Evolutionary conservation across 1,284 basidiomycete species (phyloP).

Genomic region (Ceratobasidium theobromae): DNA sequence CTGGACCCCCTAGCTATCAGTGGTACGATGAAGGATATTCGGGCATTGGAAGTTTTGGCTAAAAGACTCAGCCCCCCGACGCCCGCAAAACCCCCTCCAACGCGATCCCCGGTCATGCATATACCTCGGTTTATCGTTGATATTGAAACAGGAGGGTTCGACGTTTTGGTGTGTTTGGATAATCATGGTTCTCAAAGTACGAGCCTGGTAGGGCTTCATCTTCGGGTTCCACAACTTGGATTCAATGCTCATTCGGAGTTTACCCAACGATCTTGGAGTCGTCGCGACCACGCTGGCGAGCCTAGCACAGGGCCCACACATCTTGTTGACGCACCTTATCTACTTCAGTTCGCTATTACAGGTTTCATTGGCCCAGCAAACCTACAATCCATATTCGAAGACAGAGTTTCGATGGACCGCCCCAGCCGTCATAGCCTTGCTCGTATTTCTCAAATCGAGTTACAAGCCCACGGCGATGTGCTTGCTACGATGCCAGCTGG

Average conservation of each 20-base stretch:
- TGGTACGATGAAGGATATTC: conserved; percentile 56
- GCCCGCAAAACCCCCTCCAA: conserved; percentile 42
- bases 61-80: conserved; percentile 37
- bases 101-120: conserved; percentile 1
- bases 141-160: conserved; percentile 37
- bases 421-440: conserved; percentile 19
- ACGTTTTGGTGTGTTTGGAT: conserved; percentile 27
- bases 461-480: conserved; percentile 16
- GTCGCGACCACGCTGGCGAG: conserved; percentile 20
- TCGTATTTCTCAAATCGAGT: conserved; percentile 15
- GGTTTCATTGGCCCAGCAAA: conserved; percentile 7
- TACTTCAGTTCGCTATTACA: conserved; percentile 1
- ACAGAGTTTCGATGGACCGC: conserved; percentile 17
- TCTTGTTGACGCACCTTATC: conserved; percentile 17
- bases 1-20: conserved; percentile 53
- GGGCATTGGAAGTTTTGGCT: conserved; percentile 45
- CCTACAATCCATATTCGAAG: conserved; percentile 13
- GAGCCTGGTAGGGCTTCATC: conserved; percentile 13
- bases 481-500: conserved; percentile 23
- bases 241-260: conserved; percentile 21
- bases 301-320: not conserved
- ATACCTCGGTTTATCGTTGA: conserved; percentile 58
- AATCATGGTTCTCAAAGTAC: conserved; percentile 27
- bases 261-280: not conserved
- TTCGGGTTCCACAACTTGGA: conserved; percentile 29